Evolutionary conservation across 2,329 filamentous ascomycete genomes (phyloP).

Genomic region (Onygenales sp.): DNA sequence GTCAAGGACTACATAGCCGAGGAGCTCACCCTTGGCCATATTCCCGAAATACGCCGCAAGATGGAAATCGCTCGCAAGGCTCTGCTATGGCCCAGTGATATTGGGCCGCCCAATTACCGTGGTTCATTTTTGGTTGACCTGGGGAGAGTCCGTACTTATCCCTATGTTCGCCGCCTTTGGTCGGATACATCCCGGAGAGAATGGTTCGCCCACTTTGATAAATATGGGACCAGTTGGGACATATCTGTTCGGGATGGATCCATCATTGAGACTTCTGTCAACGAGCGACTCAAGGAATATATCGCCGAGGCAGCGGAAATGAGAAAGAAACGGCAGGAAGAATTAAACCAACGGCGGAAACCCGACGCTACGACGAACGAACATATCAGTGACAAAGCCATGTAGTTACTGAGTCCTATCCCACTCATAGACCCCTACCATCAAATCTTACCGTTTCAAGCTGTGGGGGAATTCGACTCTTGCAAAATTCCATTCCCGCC

Average conservation of each 20-base stretch:
- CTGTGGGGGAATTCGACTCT: background rate
- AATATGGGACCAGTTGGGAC: background rate
- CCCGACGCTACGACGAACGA: background rate
- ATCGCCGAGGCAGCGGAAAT: background rate
- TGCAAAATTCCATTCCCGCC: background rate
- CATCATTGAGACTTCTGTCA: background rate
- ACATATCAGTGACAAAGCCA: background rate
- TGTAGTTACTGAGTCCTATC: background rate
- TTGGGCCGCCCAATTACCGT: constrained; percentile 7
- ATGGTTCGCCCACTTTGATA: background rate
- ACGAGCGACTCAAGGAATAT: background rate
- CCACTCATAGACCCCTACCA: no score
- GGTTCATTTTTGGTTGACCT: constrained; percentile 9
- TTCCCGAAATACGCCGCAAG: constrained; percentile 8
- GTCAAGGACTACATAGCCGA: constrained; percentile 9
- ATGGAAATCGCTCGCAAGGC: constrained; percentile 9
- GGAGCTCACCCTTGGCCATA: constrained; percentile 3
- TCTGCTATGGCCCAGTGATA: constrained; percentile 5
- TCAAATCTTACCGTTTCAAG: no score
- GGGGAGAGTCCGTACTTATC: constrained; percentile 6
- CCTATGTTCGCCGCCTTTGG: constrained; percentile 2
- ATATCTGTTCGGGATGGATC: background rate
- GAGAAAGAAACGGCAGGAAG: background rate
- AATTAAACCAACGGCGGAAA: background rate
- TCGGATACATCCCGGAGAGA: background rate